A percentile compares a stretch with the other conserved stretches of the same genome.
These are phyloP conservation scores for Phyllosticta citribraziliensis DNA, from an alignment of 2,329 filamentous ascomycete species.

Conservation along the genomic window DNA sequence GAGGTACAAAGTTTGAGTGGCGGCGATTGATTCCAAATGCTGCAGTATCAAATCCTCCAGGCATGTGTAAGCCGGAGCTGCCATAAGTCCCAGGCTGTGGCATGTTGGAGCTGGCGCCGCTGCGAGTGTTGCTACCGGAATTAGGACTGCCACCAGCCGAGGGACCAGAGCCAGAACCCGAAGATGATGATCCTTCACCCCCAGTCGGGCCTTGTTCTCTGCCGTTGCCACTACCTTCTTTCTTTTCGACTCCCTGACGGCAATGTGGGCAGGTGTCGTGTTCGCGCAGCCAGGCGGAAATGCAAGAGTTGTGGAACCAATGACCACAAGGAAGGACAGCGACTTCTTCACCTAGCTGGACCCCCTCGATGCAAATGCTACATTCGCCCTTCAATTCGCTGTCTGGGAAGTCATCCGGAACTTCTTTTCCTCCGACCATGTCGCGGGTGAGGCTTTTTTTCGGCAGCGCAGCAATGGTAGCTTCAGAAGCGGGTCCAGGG, in stretches of 20 bases:
- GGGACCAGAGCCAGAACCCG: neutral
- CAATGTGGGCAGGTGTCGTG: conserved; percentile 91
- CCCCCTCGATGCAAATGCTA: conserved; percentile 88
- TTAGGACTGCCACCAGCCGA: neutral
- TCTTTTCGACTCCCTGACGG: conserved; percentile 41
- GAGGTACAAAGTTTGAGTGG: neutral
- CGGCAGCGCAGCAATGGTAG: conserved; percentile 63
- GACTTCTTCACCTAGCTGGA: conserved; percentile 63
- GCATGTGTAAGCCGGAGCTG: conserved; percentile 1
- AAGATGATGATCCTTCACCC: conserved; percentile 1
- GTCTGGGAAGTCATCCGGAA: neutral
- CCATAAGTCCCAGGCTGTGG: neutral
- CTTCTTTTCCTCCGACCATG: conserved; percentile 58
- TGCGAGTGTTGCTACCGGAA: neutral
- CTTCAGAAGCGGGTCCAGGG: conserved; percentile 67
- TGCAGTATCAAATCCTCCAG: conserved; percentile 1
- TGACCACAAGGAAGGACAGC: conserved; percentile 77
- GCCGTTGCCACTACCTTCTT: conserved; percentile 16
- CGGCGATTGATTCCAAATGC: neutral
- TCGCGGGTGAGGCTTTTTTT: conserved; percentile 59
- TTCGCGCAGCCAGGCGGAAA: conserved; percentile 73
- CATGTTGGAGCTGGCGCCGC: neutral
- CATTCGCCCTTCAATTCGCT: conserved; percentile 54
- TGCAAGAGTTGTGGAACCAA: conserved; percentile 84
- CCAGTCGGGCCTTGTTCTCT: neutral